A percentile compares a stretch with the other conserved stretches of the same genome.
Evolutionary conservation across 345 rosid genomes (phyloP).

Genomic region (Eucalyptus camaldulensis): DNA sequence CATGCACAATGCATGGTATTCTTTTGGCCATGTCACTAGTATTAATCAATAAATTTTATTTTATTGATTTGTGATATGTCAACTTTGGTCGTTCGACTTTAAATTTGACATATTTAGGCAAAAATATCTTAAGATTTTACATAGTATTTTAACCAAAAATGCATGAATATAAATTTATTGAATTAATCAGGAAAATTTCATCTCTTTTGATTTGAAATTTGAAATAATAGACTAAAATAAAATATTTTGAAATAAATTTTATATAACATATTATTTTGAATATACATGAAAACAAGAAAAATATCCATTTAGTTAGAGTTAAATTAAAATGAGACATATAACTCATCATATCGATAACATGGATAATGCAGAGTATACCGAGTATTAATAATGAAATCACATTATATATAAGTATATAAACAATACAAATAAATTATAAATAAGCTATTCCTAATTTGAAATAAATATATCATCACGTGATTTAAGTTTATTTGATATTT

Average conservation of each 20-base stretch:
- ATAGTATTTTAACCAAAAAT: neutral
- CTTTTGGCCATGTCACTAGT: neutral
- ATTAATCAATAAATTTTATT: neutral
- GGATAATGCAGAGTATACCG: neutral
- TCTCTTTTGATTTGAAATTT: neutral
- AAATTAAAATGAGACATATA: neutral
- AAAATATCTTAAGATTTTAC: neutral
- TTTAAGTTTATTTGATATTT: neutral
- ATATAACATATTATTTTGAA: neutral
- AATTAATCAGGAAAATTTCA: neutral
- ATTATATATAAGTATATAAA: too few species aligned
- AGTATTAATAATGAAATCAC: neutral
- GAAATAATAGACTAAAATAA: neutral
- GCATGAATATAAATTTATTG: too few species aligned
- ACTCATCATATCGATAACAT: neutral
- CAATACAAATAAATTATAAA: too few species aligned
- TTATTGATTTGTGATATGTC: neutral
- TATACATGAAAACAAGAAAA: neutral
- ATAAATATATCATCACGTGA: neutral
- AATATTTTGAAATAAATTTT: neutral
- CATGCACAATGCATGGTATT: fast-evolving
- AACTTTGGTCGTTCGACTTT: neutral
- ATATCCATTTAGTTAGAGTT: neutral
- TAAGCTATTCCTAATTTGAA: neutral
- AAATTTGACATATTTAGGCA: neutral